Conservation (phyloP, 2,329 filamentous ascomycete genomes). For the Talaromyces sp. region DNA sequence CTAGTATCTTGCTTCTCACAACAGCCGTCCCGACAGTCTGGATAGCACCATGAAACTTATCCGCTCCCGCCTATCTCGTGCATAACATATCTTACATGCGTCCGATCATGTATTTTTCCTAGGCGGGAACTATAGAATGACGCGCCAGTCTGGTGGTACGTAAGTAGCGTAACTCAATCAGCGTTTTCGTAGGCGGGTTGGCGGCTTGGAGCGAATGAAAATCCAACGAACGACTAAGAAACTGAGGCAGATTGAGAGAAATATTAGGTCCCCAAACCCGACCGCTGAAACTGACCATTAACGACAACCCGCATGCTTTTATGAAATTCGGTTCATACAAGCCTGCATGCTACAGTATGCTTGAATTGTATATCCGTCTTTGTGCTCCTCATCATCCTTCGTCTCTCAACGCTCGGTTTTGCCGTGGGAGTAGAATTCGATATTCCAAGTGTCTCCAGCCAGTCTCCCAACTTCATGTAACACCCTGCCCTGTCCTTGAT, state of each 20-base stretch:
- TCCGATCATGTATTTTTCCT: conserved; percentile 13
- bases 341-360: background rate
- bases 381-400: background rate
- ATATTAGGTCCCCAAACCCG: background rate
- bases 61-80: conserved; percentile 15
- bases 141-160: conserved; percentile 16
- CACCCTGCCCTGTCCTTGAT: background rate
- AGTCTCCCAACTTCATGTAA: background rate
- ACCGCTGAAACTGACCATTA: background rate
- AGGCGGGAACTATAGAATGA: conserved; percentile 18
- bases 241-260: background rate
- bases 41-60: conserved; percentile 15
- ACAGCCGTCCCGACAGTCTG: conserved; percentile 18
- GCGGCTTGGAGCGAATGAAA: background rate
- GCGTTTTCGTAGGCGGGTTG: background rate
- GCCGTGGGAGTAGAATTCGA: background rate
- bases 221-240: background rate
- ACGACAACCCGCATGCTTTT: no score
- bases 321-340: background rate
- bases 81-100: conserved; percentile 17
- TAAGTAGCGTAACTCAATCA: background rate
- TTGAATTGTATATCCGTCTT: background rate
- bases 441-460: background rate
- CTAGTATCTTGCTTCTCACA: conserved; percentile 7
- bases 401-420: background rate